A percentile compares a stretch with the other conserved stretches of the same genome.
Evolutionary conservation across 164 flowering plant genomes (phyloP).

Genomic region (Tetrastigma voinierianum): DNA sequence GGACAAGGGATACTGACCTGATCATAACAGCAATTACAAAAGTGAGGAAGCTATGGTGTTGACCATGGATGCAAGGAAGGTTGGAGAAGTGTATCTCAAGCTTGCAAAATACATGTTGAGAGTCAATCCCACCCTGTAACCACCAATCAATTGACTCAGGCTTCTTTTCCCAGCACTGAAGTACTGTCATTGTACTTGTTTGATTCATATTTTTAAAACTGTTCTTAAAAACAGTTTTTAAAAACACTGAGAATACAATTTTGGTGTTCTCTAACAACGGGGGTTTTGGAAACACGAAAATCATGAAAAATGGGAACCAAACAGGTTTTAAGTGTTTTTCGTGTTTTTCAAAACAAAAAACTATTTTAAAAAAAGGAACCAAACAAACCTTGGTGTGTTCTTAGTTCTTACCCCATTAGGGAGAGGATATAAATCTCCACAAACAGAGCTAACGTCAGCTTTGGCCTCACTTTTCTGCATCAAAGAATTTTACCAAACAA

Average conservation of each 20-base stretch:
- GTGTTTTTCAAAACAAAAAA: no score
- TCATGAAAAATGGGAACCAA: no score
- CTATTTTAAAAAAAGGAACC: no score
- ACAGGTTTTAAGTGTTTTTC: no score
- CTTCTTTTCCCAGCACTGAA: no score
- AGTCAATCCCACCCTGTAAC: slow-evolving; percentile 63
- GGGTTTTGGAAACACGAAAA: no score
- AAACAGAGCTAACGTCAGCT: slow-evolving; percentile 63
- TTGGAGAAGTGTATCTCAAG: slow-evolving; percentile 80
- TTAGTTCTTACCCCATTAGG: slow-evolving; percentile 62
- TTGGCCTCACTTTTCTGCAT: slow-evolving; percentile 70
- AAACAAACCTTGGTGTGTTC: slow-evolving; percentile 29
- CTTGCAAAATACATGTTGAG: slow-evolving; percentile 81
- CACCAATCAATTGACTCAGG: no score
- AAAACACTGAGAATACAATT: no score
- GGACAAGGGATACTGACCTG: slow-evolving; percentile 32
- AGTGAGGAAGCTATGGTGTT: slow-evolving; percentile 77
- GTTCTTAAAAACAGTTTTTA: no score
- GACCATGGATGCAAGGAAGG: slow-evolving; percentile 45
- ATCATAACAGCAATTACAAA: slow-evolving; percentile 62
- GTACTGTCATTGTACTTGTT: no score
- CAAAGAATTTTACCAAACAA: background rate
- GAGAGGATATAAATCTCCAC: slow-evolving; percentile 67
- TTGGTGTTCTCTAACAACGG: no score
- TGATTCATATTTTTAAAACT: no score